Conservation (phyloP, 257 asterid genomes). For the Perilla frutescens region DNA sequence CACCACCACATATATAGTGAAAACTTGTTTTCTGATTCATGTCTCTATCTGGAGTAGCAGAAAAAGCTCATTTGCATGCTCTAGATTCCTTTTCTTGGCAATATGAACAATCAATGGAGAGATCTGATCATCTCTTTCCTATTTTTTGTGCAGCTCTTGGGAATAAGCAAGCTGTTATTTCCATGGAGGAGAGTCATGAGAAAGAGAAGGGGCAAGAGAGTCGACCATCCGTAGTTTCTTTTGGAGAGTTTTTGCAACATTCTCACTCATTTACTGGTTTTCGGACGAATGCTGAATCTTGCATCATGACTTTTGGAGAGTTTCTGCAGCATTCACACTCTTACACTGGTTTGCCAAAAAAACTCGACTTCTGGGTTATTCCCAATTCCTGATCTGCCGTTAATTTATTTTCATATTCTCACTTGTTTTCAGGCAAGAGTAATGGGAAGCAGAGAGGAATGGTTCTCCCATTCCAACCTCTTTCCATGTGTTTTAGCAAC, state of each 20-base stretch:
- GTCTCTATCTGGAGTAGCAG: not conserved
- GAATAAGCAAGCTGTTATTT: constrained; percentile 58
- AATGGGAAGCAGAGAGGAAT: constrained; percentile 60
- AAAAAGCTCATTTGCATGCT: too few species aligned
- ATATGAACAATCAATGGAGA: not conserved
- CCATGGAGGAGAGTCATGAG: constrained; percentile 45
- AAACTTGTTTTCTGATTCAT: not conserved
- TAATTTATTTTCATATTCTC: constrained; percentile 29
- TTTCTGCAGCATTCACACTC: constrained; percentile 63
- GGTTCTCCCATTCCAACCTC: constrained; percentile 93
- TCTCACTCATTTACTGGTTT: constrained; percentile 65
- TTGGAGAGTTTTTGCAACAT: constrained; percentile 65
- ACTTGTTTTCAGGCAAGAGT: constrained; percentile 53
- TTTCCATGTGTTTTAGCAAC: constrained; percentile 79
- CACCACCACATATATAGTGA: not conserved
- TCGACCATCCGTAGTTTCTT: constrained; percentile 44
- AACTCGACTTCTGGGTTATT: constrained; percentile 12
- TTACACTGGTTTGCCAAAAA: constrained; percentile 47
- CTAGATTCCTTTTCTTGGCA: constrained; percentile 12
- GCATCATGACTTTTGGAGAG: constrained; percentile 46
- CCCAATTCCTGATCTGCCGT: constrained; percentile 18
- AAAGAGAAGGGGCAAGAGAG: constrained; percentile 46
- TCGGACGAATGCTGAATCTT: constrained; percentile 31
- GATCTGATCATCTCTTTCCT: constrained; percentile 26
- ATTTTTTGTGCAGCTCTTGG: constrained; percentile 67